Base-by-base conservation (phyloP, 1,139 yeast species). In the Debaryomyces nepalensis region DNA sequence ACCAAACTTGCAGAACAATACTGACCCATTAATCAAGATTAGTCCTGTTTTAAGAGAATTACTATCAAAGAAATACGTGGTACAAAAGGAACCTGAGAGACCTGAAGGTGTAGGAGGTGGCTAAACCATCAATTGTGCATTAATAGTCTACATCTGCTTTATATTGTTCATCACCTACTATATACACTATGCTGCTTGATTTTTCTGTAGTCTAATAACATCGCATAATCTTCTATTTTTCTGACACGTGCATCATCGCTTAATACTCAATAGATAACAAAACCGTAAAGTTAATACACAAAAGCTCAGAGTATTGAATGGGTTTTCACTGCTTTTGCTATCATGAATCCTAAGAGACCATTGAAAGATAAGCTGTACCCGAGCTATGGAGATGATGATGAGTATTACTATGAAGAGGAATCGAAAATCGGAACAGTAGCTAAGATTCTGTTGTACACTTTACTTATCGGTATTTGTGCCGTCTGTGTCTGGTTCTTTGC, bases 61-160 rank as follows among this genome's bases (percentile, higher is more conserved):
- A 37, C 66, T 90, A 27, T 77, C 84, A 9, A 79, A 73, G 48
- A 75, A 84, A 16, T 47, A 82, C 10, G 71, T 90, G 2, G 74
- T 86, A 9, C 85, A 85, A 49, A 81, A 75, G 49, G 97, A 91
- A 54, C 76, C 59, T 2, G 70, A 68, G 39, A 64, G 82, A 29
- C 77, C 79, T 1, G 78, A 70, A 46, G 78, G 77, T 12, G 75
- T 56, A 26, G 75, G 74, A 8, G 78, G 79, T 7, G 37, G 37
- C n/a, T 34, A 34, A 16, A 16, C 8, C 23, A 8, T 14, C 6
- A 11, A n/a, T 16, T 11, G 31, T 2, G 11, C n/a, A 10, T 35
- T 26, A 8, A 3, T 6, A 15, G 7, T 10, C n/a, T 15, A 11
- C 8, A 5, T 26, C 19, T 15, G 10, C 24, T 19, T 35, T 18